phyloP scores from a whole-genome alignment of 1,139 yeast genomes.

The Lodderomyces theae region DNA sequence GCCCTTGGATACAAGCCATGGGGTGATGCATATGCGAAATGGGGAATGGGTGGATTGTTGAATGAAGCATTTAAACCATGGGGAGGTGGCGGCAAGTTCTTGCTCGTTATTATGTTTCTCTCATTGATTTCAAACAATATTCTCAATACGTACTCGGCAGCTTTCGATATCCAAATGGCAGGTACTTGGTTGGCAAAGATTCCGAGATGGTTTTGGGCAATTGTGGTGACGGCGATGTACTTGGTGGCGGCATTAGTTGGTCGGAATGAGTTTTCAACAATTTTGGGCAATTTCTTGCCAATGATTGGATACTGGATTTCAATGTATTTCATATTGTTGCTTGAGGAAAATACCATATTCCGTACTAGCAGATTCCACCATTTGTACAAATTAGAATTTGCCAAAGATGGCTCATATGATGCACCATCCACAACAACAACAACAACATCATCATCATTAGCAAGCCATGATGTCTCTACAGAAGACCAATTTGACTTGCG shows the following conservation, averaged over 20 bases:
- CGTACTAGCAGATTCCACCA: constrained; percentile 51
- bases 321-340: constrained; percentile 67
- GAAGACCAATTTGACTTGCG: constrained; percentile 7
- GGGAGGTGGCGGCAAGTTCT: constrained; percentile 78
- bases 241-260: constrained; percentile 76
- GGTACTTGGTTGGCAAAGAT: constrained; percentile 59
- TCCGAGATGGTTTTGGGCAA: constrained; percentile 81
- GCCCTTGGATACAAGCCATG: constrained; percentile 63
- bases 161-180: constrained; percentile 72
- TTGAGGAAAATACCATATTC: constrained; percentile 76
- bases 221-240: constrained; percentile 61
- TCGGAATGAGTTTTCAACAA: constrained; percentile 67
- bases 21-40: constrained; percentile 52
- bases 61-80: constrained; percentile 68
- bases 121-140: constrained; percentile 80
- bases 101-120: constrained; percentile 64
- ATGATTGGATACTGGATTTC: constrained; percentile 95
- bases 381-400: constrained; percentile 54
- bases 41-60: constrained; percentile 79
- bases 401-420: constrained; percentile 4
- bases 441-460: too few species aligned
- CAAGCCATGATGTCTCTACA: too few species aligned
- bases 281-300: constrained; percentile 84
- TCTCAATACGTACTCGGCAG: constrained; percentile 75
- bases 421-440: background rate